Evolutionary conservation across 805 yeast species (phyloP), one percentile per base, ranked within the genome.

Genomic region (Metschnikowia noctiluminum): DNA sequence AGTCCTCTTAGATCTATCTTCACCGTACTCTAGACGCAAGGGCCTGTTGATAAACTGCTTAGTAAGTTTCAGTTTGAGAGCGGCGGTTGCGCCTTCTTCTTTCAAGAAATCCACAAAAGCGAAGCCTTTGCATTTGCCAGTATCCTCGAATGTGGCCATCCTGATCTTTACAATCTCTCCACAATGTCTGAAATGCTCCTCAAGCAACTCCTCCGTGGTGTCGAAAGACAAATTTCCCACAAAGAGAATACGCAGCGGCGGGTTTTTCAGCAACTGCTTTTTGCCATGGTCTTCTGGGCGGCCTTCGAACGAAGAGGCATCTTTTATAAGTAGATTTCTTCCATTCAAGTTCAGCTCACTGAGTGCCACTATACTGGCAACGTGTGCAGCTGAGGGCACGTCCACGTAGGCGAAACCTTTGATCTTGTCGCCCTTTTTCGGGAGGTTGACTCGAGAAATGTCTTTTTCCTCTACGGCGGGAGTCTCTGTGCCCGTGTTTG

Each of bases 131-230:
- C 98, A 92, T 64, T 91, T 92, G 1, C 97, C 98, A 43, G 87
- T 73, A 64, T 92, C 99, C 69, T 94, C 90, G 68, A 92, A 92
- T n/a, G 99, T 91, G 3, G 98, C 98, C 95, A 91, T 92, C 66
- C 99, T 80, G 46, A 92, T 81, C 56, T 81, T 81, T 28, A 75
- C 69, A 50, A 95, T 92, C 54, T 87, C 90, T 36, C 98, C 97
- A 69, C 96, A 90, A 60, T 86, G 92, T 66, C 86, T 85, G 74
- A 92, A 92, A 54, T 88, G 96, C 57, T 82, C 85, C 55, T 81
- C 83, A 39, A 92, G 71, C 53, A 82, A 67, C 30, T 87, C 95
- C 52, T 86, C 83, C 1, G 95, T 87, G 9, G 97, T 88, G 62
- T 91, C 97, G 62, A 89, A 94, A 0, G 97, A 84, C 40, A 94